Evolutionary conservation across 768 basidiomycete species (phyloP).

Genomic region (Coprinopsis cinerea): DNA sequence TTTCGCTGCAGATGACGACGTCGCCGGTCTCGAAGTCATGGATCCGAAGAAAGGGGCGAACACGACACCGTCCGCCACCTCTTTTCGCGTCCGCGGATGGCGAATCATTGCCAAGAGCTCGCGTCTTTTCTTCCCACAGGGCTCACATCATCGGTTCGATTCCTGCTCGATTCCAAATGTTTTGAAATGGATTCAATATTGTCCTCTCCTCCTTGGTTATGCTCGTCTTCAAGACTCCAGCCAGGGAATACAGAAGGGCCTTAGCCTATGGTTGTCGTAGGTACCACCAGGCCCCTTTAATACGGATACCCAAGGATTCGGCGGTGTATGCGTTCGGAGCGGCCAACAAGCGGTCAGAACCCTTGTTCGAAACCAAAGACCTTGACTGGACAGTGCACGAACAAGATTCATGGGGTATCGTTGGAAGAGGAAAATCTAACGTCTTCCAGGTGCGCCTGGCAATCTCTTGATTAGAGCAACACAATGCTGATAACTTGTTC

Average conservation of each 20-base stretch:
- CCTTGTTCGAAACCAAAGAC: slow-evolving; percentile 42
- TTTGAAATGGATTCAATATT: no score
- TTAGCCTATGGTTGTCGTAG: no score
- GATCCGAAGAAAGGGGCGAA: background rate
- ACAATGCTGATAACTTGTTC: background rate
- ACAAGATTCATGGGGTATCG: slow-evolving; percentile 70
- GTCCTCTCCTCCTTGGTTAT: no score
- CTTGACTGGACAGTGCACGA: slow-evolving; percentile 56
- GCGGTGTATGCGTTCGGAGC: slow-evolving; percentile 59
- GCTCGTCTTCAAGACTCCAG: no score
- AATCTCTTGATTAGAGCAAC: background rate
- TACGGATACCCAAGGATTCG: slow-evolving; percentile 38
- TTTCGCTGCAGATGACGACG: slow-evolving; percentile 15
- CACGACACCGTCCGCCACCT: background rate
- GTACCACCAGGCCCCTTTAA: slow-evolving; percentile 14
- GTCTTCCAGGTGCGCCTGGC: slow-evolving; percentile 54
- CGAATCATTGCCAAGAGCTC: slow-evolving; percentile 10
- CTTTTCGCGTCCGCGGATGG: no score
- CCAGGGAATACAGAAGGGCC: no score
- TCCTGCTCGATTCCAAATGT: no score
- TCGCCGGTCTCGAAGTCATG: slow-evolving; percentile 12
- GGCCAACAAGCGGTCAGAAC: slow-evolving; percentile 25
- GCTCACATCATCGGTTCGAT: no score
- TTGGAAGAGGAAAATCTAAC: slow-evolving; percentile 46
- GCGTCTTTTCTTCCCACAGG: no score